Evolutionary conservation across 2,329 filamentous ascomycete species (phyloP).

Genomic region (Colletotrichum lini): DNA sequence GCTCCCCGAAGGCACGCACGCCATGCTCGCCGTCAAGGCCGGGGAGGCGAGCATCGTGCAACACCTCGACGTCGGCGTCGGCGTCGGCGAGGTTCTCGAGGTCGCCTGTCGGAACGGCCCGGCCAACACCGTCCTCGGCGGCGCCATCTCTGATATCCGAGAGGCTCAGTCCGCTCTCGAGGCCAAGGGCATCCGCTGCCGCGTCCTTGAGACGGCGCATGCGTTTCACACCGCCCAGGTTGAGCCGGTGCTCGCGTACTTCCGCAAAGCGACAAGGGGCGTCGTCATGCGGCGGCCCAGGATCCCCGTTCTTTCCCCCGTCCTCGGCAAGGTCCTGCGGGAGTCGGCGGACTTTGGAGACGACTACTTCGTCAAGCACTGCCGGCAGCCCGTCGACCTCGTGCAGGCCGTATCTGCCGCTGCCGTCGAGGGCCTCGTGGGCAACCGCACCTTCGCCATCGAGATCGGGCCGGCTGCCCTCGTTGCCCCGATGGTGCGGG

Average conservation of each 20-base stretch:
- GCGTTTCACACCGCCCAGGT: slow-evolving; percentile 69
- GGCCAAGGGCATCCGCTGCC: slow-evolving; percentile 56
- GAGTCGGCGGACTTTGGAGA: slow-evolving; percentile 64
- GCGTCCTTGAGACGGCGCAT: slow-evolving; percentile 63
- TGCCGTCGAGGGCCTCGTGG: slow-evolving; percentile 65
- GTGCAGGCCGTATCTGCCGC: slow-evolving; percentile 69
- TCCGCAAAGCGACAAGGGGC: slow-evolving; percentile 61
- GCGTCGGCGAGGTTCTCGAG: slow-evolving; percentile 55
- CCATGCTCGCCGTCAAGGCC: slow-evolving; percentile 66
- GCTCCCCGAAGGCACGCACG: slow-evolving; percentile 76
- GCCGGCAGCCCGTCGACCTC: slow-evolving; percentile 77
- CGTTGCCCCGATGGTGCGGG: slow-evolving; percentile 74
- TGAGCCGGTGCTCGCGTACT: slow-evolving; percentile 70
- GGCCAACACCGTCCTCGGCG: slow-evolving; percentile 78
- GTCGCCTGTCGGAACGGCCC: slow-evolving; percentile 83
- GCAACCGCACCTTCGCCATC: slow-evolving; percentile 75
- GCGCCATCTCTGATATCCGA: slow-evolving; percentile 57
- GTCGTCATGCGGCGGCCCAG: slow-evolving; percentile 60
- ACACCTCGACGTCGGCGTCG: slow-evolving; percentile 62
- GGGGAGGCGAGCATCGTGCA: slow-evolving; percentile 62
- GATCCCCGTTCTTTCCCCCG: slow-evolving; percentile 77
- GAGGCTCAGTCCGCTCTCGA: slow-evolving; percentile 57
- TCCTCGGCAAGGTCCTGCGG: slow-evolving; percentile 66
- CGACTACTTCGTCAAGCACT: slow-evolving; percentile 73
- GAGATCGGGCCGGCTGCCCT: slow-evolving; percentile 80